Percentiles rank a stretch among this genome's conserved stretches.
These are phyloP conservation scores for Blastobotrys capitulatus DNA, from an alignment of 1,139 yeast genomes.

Conservation along the genomic window DNA sequence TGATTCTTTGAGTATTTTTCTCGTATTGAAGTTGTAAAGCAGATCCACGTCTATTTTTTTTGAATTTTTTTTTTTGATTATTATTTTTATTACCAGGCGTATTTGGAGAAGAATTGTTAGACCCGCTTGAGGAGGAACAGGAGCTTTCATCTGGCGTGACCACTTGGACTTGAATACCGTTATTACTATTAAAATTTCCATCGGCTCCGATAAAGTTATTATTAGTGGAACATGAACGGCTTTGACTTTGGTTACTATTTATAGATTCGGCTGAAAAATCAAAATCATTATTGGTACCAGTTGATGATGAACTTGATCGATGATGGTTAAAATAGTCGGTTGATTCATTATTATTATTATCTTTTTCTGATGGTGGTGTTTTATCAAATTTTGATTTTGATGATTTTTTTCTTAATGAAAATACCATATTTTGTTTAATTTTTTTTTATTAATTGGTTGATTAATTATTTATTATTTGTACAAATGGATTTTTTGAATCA, in stretches of 20 bases:
- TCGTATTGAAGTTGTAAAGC: not conserved
- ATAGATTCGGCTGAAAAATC: conserved; percentile 3
- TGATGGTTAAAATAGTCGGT: too few relatives aligned
- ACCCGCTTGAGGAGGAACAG: not conserved
- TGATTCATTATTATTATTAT: too few relatives aligned
- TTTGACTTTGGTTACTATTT: not conserved
- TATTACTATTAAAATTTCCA: not conserved
- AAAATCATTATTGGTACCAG: not conserved
- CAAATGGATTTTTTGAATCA: too few relatives aligned
- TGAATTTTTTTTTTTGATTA: not conserved
- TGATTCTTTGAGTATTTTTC: not conserved
- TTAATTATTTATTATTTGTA: too few relatives aligned
- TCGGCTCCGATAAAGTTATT: not conserved
- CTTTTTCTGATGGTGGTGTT: too few relatives aligned
- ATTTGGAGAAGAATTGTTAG: too few relatives aligned
- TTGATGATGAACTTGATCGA: not conserved
- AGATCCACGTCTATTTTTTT: not conserved
- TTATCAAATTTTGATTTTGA: too few relatives aligned
- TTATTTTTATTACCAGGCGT: not conserved
- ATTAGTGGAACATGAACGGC: not conserved
- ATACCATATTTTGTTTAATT: too few relatives aligned
- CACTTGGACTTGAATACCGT: not conserved
- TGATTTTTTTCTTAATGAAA: too few relatives aligned
- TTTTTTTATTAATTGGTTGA: too few relatives aligned
- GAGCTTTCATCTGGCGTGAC: not conserved